Base-by-base conservation (phyloP, 257 asterid species). In the Prunella vulgaris region DNA sequence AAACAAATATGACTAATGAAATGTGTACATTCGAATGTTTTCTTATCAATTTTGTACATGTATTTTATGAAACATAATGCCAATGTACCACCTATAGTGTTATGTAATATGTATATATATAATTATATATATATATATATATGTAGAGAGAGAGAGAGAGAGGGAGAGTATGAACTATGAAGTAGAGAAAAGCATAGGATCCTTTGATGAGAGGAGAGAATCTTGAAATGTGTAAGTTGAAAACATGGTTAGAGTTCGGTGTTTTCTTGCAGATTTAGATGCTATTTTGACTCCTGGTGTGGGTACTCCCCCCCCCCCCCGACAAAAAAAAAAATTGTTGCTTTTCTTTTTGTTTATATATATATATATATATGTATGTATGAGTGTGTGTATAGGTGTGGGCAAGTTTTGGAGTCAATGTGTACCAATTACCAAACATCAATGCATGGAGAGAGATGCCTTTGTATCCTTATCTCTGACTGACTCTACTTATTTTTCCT, bases 161-260 rank as follows among this genome's bases (percentile, higher is more conserved):
- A 33, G n/a, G n/a, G n/a, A 44, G 42, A 33, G 62, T 13, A 35
- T 57, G 22, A 54, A 7, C 22, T 33, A 49, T 5, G 40, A n/a
- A 42, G 68, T 53, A 38, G 46, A 64, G n/a, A 75, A 77, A 59
- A 66, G 84, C 89, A 84, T 84, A 76, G 86, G 89, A 84, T 86
- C 64, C 87, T 77, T 75, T 78, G 40, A 57, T 5, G 25, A 22
- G 53, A 33, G 24, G 51, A 54, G 72, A 74, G 79, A 78, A 60
- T 76, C 82, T 78, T 60, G 67, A 75, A 76, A 71, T 74, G 77
- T 76, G 81, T 38, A 76, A 76, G 72, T 60, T 37, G 22, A 71
- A 61, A 62, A 70, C 69, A 78, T 64, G 73, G 74, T 44, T 38
- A 56, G 52, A 62, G 60, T 73, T 69, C 74, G 73, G 71, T 57